These are phyloP conservation scores for Cymbopogon flexuosus DNA, from an alignment of 202 grass and related monocot genomes.

Conservation along the genomic window DNA sequence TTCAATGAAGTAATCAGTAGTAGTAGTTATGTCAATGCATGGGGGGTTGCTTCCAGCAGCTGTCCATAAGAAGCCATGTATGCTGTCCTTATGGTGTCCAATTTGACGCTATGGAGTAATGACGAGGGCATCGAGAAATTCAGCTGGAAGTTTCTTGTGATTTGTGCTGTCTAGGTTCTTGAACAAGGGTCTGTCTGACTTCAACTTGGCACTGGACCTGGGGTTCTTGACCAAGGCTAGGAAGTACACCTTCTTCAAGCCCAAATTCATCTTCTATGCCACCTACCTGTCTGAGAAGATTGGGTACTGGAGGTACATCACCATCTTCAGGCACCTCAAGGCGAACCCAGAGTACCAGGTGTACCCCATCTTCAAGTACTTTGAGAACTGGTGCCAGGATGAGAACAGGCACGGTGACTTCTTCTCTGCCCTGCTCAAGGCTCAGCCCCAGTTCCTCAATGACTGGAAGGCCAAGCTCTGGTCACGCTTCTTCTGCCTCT, in stretches of 20 bases:
- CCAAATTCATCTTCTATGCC: constrained; percentile 97
- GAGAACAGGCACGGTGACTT: constrained; percentile 95
- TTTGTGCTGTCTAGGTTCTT: constrained; percentile 58
- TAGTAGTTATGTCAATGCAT: background rate
- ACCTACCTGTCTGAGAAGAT: constrained; percentile 97
- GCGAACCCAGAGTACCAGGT: constrained; percentile 79
- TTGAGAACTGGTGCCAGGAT: constrained; percentile 99
- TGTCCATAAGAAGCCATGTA: background rate
- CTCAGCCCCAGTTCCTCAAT: constrained; percentile 89
- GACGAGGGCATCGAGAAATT: background rate
- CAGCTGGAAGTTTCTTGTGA: background rate
- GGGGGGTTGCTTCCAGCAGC: background rate
- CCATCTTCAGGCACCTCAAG: constrained; percentile 89
- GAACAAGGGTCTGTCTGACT: constrained; percentile 94
- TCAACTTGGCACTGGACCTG: constrained; percentile 89
- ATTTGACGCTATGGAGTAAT: background rate
- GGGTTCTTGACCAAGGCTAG: constrained; percentile 96
- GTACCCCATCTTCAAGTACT: constrained; percentile 98
- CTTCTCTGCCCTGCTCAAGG: constrained; percentile 85
- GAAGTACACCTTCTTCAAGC: constrained; percentile 99
- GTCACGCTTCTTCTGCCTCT: constrained; percentile 98
- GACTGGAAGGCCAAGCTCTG: constrained; percentile 98
- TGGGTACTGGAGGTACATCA: constrained; percentile 98
- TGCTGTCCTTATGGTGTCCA: background rate
- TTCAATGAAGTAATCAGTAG: background rate